A percentile compares a stretch with the other conserved stretches of the same genome.
phyloP scores from a whole-genome alignment of 305 asterid species.

The Solanum hybrid region DNA sequence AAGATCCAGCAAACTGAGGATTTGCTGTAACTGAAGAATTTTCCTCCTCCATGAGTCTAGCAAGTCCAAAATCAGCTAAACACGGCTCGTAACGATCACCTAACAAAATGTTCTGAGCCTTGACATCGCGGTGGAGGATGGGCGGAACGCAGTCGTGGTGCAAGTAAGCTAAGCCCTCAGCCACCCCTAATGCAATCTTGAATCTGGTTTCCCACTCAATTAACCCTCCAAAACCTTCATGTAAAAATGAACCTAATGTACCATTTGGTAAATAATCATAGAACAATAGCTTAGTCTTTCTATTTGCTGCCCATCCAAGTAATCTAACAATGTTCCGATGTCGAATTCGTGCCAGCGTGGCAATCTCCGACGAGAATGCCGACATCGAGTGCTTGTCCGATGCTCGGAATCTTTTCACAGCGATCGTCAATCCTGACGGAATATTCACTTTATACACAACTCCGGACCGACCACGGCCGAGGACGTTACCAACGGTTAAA shows the following conservation, averaged over 20 bases:
- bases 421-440: constrained; percentile 40
- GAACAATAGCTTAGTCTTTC: constrained; percentile 52
- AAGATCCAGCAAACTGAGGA: constrained; percentile 90
- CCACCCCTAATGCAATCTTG: constrained; percentile 66
- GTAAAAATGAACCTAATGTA: constrained; percentile 45
- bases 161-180: constrained; percentile 76
- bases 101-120: constrained; percentile 59
- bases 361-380: constrained; percentile 61
- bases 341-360: constrained; percentile 54
- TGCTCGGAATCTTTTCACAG: constrained; percentile 49
- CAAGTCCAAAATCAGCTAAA: constrained; percentile 84
- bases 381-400: constrained; percentile 42
- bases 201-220: constrained; percentile 64
- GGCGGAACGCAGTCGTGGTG: constrained; percentile 91
- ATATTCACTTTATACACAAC: constrained; percentile 46
- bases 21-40: constrained; percentile 32
- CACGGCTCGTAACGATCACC: constrained; percentile 70
- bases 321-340: constrained; percentile 64
- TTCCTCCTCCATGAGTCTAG: constrained; percentile 67
- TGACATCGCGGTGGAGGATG: constrained; percentile 82
- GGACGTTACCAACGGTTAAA: constrained; percentile 35
- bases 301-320: constrained; percentile 70
- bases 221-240: constrained; percentile 33
- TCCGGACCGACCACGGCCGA: constrained; percentile 75
- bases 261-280: constrained; percentile 67